phyloP scores from a whole-genome alignment of 2,329 filamentous ascomycete genomes.

The Aspergillus eucalypticola region DNA sequence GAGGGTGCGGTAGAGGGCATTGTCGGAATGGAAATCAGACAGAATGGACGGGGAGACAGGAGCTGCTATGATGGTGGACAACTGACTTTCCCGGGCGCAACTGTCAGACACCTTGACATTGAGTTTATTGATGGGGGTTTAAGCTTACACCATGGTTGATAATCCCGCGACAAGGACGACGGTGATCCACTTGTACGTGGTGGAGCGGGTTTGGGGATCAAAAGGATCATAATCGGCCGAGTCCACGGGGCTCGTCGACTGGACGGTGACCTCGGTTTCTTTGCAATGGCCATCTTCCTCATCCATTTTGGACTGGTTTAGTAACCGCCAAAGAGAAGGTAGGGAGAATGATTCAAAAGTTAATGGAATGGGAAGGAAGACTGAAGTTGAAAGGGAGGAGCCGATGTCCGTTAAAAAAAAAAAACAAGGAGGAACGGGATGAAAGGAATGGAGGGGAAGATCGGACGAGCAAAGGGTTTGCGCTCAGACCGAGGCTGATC shows the following conservation, averaged over 20 bases:
- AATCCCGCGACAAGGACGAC: background rate
- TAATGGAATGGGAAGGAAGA: background rate
- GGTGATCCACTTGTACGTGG: background rate
- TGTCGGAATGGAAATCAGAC: slow-evolving; percentile 1
- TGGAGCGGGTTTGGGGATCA: slow-evolving; percentile 1
- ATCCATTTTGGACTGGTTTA: background rate
- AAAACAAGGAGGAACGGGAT: too few species aligned
- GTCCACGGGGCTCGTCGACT: background rate
- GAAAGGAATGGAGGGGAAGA: too few species aligned
- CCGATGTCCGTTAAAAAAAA: too few species aligned
- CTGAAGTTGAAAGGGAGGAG: too few species aligned
- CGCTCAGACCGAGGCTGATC: too few species aligned
- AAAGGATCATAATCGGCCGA: background rate
- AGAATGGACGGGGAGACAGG: slow-evolving; percentile 4
- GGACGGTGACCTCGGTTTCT: background rate
- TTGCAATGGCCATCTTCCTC: background rate
- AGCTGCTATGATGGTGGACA: slow-evolving; percentile 6
- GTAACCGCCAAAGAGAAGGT: background rate
- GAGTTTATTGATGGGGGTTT: background rate
- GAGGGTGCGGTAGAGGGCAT: slow-evolving; percentile 6
- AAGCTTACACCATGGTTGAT: background rate
- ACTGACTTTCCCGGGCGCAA: background rate
- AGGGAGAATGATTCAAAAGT: background rate
- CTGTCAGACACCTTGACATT: background rate
- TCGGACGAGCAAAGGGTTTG: too few species aligned